Evolutionary conservation across 805 yeast species (phyloP).

Genomic region (Naumovozyma dairenensis): DNA sequence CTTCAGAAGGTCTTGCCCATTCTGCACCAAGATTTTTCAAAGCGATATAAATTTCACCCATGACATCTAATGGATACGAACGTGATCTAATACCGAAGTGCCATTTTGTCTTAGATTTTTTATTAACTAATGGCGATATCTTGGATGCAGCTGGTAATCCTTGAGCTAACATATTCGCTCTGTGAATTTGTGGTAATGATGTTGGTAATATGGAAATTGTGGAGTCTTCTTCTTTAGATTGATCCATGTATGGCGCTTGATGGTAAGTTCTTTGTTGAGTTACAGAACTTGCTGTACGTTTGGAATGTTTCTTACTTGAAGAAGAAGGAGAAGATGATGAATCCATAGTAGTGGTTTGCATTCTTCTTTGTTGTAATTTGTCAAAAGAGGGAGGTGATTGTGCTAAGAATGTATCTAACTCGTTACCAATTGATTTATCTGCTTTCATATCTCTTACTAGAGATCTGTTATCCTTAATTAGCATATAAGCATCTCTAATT

Average conservation of each 20-base stretch:
- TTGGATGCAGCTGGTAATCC: constrained; percentile 40
- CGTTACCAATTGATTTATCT: constrained; percentile 25
- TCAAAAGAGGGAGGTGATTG: constrained; percentile 49
- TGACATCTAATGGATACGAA: constrained; percentile 93
- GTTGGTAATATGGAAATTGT: constrained; percentile 90
- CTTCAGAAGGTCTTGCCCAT: constrained; percentile 93
- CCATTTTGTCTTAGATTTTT: constrained; percentile 93
- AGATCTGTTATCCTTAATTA: constrained; percentile 69
- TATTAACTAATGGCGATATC: constrained; percentile 50
- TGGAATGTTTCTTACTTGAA: constrained; percentile 4
- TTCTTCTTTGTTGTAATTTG: constrained; percentile 12
- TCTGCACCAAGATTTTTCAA: constrained; percentile 90
- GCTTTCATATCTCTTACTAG: constrained; percentile 51
- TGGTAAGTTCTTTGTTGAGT: constrained; percentile 28
- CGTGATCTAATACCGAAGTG: constrained; percentile 96
- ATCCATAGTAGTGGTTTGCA: not conserved
- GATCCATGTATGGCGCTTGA: constrained; percentile 26
- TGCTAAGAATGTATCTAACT: constrained; percentile 48
- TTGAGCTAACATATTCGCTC: constrained; percentile 77
- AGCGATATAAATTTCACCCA: constrained; percentile 97
- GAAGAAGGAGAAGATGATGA: not conserved
- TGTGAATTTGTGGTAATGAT: constrained; percentile 85
- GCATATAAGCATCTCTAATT: constrained; percentile 74
- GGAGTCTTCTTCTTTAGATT: constrained; percentile 36
- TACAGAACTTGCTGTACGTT: constrained; percentile 6